Evolutionary conservation across 2,329 filamentous ascomycete species (phyloP).

Genomic region (Apiospora phragmitis): DNA sequence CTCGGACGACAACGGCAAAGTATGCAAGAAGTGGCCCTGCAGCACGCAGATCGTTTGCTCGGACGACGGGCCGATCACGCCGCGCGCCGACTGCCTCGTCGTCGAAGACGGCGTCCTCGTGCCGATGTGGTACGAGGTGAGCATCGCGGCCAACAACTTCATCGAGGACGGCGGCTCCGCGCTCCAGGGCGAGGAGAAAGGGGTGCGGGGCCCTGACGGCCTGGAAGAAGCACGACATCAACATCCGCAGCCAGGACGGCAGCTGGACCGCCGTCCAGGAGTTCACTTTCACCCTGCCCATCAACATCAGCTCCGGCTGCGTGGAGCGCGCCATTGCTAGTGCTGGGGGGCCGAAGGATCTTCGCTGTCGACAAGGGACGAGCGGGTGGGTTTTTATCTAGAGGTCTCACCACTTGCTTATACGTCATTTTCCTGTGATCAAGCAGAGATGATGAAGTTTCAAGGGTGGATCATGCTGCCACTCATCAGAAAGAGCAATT

Average conservation of each 20-base stretch:
- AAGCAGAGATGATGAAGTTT: too few species aligned
- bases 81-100: too few species aligned
- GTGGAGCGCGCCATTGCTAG: neutral
- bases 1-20: too few species aligned
- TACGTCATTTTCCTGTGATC: too few species aligned
- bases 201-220: neutral
- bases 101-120: too few species aligned
- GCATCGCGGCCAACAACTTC: neutral
- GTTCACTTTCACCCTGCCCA: slow-evolving; percentile 7
- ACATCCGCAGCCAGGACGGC: neutral
- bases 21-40: too few species aligned
- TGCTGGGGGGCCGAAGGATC: neutral
- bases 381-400: neutral
- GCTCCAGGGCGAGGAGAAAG: neutral
- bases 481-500: too few species aligned
- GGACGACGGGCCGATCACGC: too few species aligned
- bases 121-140: neutral
- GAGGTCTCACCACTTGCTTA: too few species aligned
- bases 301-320: slow-evolving; percentile 7
- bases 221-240: neutral
- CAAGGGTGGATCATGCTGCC: too few species aligned
- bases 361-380: neutral
- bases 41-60: too few species aligned
- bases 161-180: neutral
- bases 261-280: neutral